A percentile compares a stretch with the other conserved stretches of the same genome.
Evolutionary conservation across 139 green algal species (phyloP).

Genomic region (Coccomyxa sp.): DNA sequence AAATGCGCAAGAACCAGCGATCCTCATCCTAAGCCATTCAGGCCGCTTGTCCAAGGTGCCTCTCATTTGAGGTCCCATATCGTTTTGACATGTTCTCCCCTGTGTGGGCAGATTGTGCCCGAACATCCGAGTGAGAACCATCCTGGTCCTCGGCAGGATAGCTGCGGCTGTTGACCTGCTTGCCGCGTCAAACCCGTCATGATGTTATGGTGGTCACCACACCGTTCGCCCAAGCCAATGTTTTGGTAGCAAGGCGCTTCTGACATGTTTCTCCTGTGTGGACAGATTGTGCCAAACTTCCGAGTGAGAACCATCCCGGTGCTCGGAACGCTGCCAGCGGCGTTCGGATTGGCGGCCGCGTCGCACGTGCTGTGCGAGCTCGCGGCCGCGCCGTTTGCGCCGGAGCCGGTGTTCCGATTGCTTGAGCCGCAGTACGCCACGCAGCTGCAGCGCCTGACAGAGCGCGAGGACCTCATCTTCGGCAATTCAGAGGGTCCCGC

Average conservation of each 20-base stretch:
- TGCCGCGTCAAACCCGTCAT: constrained; percentile 54
- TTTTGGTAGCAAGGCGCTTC: too few relatives aligned
- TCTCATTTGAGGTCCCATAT: too few relatives aligned
- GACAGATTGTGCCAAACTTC: constrained; percentile 91
- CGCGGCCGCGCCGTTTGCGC: constrained; percentile 50
- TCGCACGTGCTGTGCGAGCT: constrained; percentile 77
- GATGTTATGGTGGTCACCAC: too few relatives aligned
- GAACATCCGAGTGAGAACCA: constrained; percentile 92
- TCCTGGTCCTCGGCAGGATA: constrained; percentile 91
- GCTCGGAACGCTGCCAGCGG: constrained; percentile 83
- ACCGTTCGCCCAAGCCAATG: too few relatives aligned
- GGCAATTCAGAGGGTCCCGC: constrained; percentile 24
- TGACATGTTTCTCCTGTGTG: too few relatives aligned
- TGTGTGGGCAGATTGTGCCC: constrained; percentile 87
- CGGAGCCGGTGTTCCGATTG: constrained; percentile 62
- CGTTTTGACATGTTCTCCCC: too few relatives aligned
- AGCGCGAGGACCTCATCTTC: constrained; percentile 66
- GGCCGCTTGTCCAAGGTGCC: too few relatives aligned
- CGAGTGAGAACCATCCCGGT: constrained; percentile 94
- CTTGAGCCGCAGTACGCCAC: constrained; percentile 54
- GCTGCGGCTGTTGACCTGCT: constrained; percentile 92
- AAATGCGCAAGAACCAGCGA: too few relatives aligned
- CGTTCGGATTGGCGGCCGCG: constrained; percentile 91
- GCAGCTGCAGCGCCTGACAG: constrained; percentile 61
- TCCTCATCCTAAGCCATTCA: too few relatives aligned